A percentile compares a stretch with the other conserved stretches of the same genome.
These are phyloP conservation scores for Cystobasidium tubakii DNA, from an alignment of 768 basidiomycete genomes.

Conservation along the genomic window DNA sequence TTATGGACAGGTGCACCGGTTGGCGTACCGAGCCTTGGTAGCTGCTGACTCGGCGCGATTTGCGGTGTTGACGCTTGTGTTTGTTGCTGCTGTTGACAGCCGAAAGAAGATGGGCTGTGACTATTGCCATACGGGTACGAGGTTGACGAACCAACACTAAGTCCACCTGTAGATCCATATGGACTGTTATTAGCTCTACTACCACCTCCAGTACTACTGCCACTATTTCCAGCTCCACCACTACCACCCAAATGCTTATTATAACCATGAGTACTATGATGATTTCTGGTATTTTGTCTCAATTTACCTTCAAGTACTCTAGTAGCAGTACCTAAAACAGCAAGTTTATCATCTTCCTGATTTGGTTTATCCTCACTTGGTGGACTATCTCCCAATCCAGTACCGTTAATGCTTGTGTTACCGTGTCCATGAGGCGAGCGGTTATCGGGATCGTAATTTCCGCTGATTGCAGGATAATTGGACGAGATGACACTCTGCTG, in stretches of 20 bases:
- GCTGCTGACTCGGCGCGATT: background rate
- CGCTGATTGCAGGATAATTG: constrained; percentile 7
- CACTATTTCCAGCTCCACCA: background rate
- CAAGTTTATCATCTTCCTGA: constrained; percentile 25
- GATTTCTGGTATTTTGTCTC: background rate
- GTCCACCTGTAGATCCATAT: background rate
- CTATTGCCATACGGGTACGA: background rate
- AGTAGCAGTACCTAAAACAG: constrained; percentile 26
- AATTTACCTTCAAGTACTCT: constrained; percentile 28
- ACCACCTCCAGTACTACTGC: background rate
- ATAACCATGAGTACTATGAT: constrained; percentile 2
- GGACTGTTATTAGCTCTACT: background rate
- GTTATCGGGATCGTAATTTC: background rate
- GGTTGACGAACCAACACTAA: background rate
- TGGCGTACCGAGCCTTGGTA: background rate
- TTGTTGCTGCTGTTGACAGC: background rate
- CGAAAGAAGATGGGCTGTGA: background rate
- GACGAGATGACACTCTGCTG: constrained; percentile 12
- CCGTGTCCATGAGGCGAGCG: background rate
- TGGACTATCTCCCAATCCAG: constrained; percentile 8
- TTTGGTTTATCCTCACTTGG: background rate
- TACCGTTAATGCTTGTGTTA: background rate
- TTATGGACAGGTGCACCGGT: background rate
- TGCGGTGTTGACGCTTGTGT: background rate
- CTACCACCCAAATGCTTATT: background rate